Evolutionary conservation across 1,284 basidiomycete genomes (phyloP).

Genomic region (Neotropicomus parvogracilis): DNA sequence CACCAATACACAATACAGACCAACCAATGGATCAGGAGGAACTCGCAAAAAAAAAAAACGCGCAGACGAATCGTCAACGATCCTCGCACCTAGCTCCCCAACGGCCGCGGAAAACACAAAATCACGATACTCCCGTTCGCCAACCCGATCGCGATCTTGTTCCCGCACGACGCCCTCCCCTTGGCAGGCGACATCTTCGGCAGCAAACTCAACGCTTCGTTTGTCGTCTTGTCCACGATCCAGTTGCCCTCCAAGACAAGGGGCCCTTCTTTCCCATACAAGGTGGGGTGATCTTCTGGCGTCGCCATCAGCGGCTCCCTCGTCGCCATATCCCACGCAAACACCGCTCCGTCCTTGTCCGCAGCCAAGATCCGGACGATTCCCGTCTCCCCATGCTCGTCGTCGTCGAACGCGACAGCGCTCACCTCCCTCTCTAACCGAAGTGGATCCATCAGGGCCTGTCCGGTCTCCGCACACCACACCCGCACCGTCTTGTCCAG

Average conservation of each 20-base stretch:
- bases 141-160: conserved; percentile 28
- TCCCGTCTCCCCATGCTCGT: not conserved
- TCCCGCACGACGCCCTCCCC: conserved; percentile 21
- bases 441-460: conserved; percentile 21
- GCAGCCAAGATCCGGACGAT: conserved; percentile 22
- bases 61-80: too few species aligned
- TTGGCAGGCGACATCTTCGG: conserved; percentile 32
- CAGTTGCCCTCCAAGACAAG: conserved; percentile 25
- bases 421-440: conserved; percentile 20
- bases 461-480: conserved; percentile 27
- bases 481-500: conserved; percentile 30
- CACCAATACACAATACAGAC: too few species aligned
- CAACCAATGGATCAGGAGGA: too few species aligned
- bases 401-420: conserved; percentile 25
- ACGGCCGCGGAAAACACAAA: conserved; percentile 20
- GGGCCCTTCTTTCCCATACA: conserved; percentile 9
- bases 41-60: not conserved
- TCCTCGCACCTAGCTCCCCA: not conserved
- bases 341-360: conserved; percentile 24
- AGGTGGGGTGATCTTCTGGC: conserved; percentile 19
- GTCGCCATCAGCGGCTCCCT: conserved; percentile 19
- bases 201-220: conserved; percentile 17
- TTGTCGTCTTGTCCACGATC: conserved; percentile 22
- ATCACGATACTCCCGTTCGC: conserved; percentile 33
- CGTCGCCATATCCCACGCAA: conserved; percentile 30